Conservation (phyloP, 176 grass and related monocot species). For the Hsuehochloa calcarea region DNA sequence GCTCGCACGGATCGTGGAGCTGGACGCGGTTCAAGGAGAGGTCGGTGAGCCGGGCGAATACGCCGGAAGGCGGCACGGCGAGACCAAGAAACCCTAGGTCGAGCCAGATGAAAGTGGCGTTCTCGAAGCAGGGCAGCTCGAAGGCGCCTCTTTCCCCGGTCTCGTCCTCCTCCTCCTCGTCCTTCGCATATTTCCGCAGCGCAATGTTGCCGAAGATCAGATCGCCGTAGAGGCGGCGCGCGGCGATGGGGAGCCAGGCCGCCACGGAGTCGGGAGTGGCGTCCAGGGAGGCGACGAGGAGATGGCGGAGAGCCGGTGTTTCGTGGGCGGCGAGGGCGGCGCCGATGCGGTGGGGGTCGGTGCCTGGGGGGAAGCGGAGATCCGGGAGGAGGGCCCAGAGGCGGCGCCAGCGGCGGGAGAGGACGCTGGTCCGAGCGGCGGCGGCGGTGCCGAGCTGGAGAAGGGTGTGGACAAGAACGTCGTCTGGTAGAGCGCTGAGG, state of each 20-base stretch:
- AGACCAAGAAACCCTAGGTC: not conserved
- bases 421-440: constrained; percentile 11
- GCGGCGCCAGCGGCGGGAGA: constrained; percentile 31
- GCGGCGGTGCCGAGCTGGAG: not conserved
- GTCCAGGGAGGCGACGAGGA: not conserved
- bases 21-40: not conserved
- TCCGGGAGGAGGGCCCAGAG: constrained; percentile 20
- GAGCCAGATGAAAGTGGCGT: not conserved
- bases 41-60: not conserved
- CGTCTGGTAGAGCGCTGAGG: constrained; percentile 22
- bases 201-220: not conserved
- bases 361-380: too few species aligned
- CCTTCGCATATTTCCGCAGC: too few species aligned
- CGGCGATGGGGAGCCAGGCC: constrained; percentile 20
- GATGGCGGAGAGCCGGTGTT: not conserved
- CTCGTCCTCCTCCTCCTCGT: not conserved
- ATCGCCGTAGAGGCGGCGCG: not conserved
- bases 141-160: not conserved
- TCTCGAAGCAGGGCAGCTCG: constrained; percentile 33
- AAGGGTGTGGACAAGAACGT: constrained; percentile 11
- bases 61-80: not conserved
- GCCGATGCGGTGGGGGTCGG: too few species aligned
- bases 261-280: not conserved
- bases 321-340: not conserved
- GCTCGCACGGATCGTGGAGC: not conserved